A percentile compares a stretch with the other conserved stretches of the same genome.
phyloP scores from a whole-genome alignment of 2,329 filamentous ascomycete species.

The Botrytis cinerea region DNA sequence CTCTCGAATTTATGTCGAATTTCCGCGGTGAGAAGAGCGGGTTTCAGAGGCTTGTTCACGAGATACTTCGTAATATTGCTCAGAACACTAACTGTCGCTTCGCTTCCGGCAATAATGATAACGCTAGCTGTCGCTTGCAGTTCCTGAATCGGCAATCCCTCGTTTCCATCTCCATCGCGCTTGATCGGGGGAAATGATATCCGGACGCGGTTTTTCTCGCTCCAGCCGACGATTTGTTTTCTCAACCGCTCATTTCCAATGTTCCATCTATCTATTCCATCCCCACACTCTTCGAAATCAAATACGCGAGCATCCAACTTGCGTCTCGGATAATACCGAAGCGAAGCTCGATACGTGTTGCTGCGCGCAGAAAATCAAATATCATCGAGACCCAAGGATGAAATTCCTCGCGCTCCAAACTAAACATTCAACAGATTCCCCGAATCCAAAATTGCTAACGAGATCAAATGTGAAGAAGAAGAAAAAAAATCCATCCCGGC shows the following conservation, averaged over 20 bases:
- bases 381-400: background rate
- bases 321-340: background rate
- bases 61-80: background rate
- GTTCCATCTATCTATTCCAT: background rate
- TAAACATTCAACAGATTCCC: background rate
- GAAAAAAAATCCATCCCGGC: background rate
- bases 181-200: background rate
- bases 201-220: background rate
- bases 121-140: constrained; percentile 3
- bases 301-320: background rate
- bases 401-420: background rate
- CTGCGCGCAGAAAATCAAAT: background rate
- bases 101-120: background rate
- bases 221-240: background rate
- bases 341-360: background rate
- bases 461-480: background rate
- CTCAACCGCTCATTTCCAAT: background rate
- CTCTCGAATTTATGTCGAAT: background rate
- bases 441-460: background rate
- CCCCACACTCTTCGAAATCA: background rate
- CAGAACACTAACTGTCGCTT: background rate
- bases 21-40: background rate
- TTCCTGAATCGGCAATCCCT: constrained; percentile 4
- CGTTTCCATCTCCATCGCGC: background rate
- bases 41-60: background rate